Conservation (phyloP, 768 basidiomycete genomes). For the Amanita polypyramis region DNA sequence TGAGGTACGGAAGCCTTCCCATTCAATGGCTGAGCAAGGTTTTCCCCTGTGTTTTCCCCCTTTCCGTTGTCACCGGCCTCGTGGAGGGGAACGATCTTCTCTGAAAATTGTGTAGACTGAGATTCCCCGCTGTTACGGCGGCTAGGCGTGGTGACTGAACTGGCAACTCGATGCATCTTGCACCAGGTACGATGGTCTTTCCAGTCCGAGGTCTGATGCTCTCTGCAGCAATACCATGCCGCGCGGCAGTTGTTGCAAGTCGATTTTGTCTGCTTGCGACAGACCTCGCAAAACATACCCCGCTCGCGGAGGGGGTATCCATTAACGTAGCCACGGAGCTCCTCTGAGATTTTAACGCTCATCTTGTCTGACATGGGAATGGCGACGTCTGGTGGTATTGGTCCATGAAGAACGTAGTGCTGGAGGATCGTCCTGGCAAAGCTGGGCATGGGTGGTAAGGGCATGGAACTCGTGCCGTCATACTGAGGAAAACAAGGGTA, state of each 20-base stretch:
- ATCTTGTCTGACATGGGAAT: slow-evolving; percentile 1
- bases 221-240: slow-evolving; percentile 7
- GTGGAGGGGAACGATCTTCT: neutral
- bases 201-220: slow-evolving; percentile 6
- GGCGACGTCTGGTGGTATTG: neutral
- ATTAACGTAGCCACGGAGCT: slow-evolving; percentile 4
- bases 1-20: neutral
- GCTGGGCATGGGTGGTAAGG: slow-evolving; percentile 1
- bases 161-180: neutral
- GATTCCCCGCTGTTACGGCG: neutral
- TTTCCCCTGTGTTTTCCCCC: neutral
- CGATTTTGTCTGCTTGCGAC: neutral
- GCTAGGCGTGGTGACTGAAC: neutral
- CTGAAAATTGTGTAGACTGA: neutral
- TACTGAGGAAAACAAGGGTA: slow-evolving; percentile 5
- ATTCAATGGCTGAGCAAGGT: neutral
- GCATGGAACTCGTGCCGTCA: neutral
- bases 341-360: slow-evolving; percentile 1
- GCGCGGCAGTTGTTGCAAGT: slow-evolving; percentile 6
- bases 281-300: slow-evolving; percentile 7
- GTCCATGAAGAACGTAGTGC: slow-evolving; percentile 5
- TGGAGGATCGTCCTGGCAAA: slow-evolving; percentile 6
- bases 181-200: slow-evolving; percentile 5
- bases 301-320: slow-evolving; percentile 6
- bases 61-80: neutral